Conservation (phyloP, 1,284 basidiomycete species). For the Pterula multifida region DNA sequence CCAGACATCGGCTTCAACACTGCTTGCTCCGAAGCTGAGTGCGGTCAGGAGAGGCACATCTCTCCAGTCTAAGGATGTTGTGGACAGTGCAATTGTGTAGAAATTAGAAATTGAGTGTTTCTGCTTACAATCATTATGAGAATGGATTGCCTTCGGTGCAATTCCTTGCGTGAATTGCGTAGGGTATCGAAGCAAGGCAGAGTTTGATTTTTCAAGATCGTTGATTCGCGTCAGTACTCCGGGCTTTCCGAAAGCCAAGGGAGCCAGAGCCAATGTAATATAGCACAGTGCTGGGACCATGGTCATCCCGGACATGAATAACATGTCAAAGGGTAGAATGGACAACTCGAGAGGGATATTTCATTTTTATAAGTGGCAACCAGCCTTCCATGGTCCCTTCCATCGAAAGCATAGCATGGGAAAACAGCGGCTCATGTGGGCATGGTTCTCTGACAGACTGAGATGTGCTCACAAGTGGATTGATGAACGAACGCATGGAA, state of each 20-base stretch:
- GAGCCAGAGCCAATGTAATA: not conserved
- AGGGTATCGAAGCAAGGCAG: slow-evolving; percentile 32
- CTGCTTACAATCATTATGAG: slow-evolving; percentile 41
- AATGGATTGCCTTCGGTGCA: slow-evolving; percentile 39
- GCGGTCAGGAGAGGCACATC: slow-evolving; percentile 39
- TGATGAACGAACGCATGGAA: too few species aligned
- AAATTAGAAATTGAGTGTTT: not conserved
- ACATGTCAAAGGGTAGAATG: not conserved
- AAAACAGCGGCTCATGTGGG: too few species aligned
- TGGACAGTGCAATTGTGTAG: slow-evolving; percentile 2
- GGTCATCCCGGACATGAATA: not conserved
- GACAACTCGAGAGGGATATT: not conserved
- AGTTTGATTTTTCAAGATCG: slow-evolving; percentile 26
- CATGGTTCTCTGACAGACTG: too few species aligned
- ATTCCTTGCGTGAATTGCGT: slow-evolving; percentile 39
- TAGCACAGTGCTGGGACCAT: not conserved
- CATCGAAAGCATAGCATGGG: too few species aligned
- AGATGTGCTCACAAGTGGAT: too few species aligned
- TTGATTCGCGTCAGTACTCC: slow-evolving; percentile 25
- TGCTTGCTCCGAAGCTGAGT: slow-evolving; percentile 36
- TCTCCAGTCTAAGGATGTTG: slow-evolving; percentile 30
- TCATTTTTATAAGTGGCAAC: too few species aligned
- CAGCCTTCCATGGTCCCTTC: too few species aligned
- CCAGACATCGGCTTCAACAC: slow-evolving; percentile 45
- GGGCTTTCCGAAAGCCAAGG: not conserved